phyloP scores from a whole-genome alignment of 2,329 filamentous ascomycete species.

The Penicillium crustosum region DNA sequence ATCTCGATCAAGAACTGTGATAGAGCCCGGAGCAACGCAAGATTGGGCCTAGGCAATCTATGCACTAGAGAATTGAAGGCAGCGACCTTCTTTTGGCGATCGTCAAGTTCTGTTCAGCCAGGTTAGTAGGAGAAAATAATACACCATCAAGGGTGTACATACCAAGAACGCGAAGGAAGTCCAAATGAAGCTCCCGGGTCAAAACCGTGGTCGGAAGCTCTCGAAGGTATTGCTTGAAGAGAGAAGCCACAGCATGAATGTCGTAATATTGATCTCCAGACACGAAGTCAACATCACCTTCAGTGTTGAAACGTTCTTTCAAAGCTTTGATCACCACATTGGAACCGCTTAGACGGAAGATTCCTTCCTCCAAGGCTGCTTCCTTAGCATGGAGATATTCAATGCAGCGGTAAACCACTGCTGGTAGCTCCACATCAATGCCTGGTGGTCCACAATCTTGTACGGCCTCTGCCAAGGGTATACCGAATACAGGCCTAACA shows the following conservation, averaged over 20 bases:
- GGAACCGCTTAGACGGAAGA: conserved; percentile 95
- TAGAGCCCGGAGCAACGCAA: conserved; percentile 77
- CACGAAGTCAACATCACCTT: conserved; percentile 86
- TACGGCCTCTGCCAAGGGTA: conserved; percentile 81
- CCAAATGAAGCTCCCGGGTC: conserved; percentile 83
- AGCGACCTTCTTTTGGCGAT: conserved; percentile 72
- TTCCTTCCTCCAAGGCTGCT: conserved; percentile 83
- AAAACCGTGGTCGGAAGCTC: conserved; percentile 90
- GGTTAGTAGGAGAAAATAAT: conserved; percentile 9
- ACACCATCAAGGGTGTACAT: conserved; percentile 26
- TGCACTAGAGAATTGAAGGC: conserved; percentile 77
- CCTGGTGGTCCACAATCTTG: conserved; percentile 72
- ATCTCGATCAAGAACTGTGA: conserved; percentile 88
- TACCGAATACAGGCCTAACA: conserved; percentile 76
- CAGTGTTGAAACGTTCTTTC: conserved; percentile 87
- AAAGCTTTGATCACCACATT: conserved; percentile 90
- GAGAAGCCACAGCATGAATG: conserved; percentile 90
- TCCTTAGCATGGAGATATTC: conserved; percentile 85
- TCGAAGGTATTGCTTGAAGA: conserved; percentile 90
- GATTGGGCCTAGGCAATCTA: conserved; percentile 75
- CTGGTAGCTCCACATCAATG: conserved; percentile 73
- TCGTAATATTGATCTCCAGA: conserved; percentile 81
- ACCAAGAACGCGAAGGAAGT: conserved; percentile 79
- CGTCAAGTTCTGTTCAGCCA: conserved; percentile 61
- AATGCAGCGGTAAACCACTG: conserved; percentile 92